Evolutionary conservation across 2,329 filamentous ascomycete species (phyloP).

Genomic region (Fusarium euwallaceae): DNA sequence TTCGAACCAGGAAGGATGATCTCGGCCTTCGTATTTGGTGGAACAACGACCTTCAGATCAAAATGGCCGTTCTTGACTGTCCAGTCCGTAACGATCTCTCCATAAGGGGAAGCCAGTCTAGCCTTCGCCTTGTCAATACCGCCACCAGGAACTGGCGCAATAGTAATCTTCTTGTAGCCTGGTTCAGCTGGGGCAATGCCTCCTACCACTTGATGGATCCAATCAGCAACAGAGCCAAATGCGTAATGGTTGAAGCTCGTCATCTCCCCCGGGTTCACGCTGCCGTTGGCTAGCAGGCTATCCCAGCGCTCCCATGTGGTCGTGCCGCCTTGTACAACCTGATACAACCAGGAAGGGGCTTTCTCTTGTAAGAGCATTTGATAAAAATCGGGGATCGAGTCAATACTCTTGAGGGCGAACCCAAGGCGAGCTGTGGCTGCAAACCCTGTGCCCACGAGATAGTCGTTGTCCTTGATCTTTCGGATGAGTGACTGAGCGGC

Average conservation of each 20-base stretch:
- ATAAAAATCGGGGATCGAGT: conserved; percentile 55
- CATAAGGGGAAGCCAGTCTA: neutral
- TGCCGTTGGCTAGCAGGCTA: conserved; percentile 60
- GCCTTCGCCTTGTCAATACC: conserved; percentile 4
- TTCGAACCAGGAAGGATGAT: conserved; percentile 18
- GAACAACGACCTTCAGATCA: conserved; percentile 7
- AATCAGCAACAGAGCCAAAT: conserved; percentile 62
- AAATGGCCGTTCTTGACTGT: neutral
- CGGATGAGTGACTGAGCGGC: conserved; percentile 48
- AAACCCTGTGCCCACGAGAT: conserved; percentile 59
- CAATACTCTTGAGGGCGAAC: conserved; percentile 29
- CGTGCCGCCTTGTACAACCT: conserved; percentile 60
- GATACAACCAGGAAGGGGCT: conserved; percentile 63
- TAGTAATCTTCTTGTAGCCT: conserved; percentile 55
- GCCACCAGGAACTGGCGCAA: conserved; percentile 53
- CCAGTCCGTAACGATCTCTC: neutral
- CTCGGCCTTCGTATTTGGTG: conserved; percentile 35
- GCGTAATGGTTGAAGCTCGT: conserved; percentile 47
- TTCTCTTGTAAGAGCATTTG: conserved; percentile 61
- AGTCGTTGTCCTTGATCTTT: conserved; percentile 49
- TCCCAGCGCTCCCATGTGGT: conserved; percentile 68
- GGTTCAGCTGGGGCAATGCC: conserved; percentile 56
- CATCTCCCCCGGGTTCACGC: conserved; percentile 66
- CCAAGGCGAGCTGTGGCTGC: conserved; percentile 15
- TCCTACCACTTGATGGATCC: conserved; percentile 60